Evolutionary conservation across 495 filamentous ascomycete species (phyloP).

Genomic region (Lentithecium fluviatile): DNA sequence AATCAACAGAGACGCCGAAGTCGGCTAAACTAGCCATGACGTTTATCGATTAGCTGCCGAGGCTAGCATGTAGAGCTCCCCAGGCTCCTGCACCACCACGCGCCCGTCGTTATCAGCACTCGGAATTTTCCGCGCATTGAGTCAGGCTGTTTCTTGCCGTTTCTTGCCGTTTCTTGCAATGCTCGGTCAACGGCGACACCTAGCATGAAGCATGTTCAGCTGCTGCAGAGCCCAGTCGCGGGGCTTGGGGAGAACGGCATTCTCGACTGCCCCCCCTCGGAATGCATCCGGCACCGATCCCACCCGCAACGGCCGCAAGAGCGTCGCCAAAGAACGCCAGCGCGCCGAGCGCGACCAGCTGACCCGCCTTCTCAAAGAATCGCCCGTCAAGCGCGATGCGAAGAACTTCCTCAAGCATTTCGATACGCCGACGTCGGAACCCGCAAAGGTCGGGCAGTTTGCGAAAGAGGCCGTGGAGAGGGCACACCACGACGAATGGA

Average conservation of each 20-base stretch:
- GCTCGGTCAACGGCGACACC: background rate
- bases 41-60: slow-evolving; percentile 9
- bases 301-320: background rate
- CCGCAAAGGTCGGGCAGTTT: slow-evolving; percentile 3
- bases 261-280: slow-evolving; percentile 4
- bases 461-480: slow-evolving; percentile 16
- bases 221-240: slow-evolving; percentile 28
- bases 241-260: slow-evolving; percentile 24
- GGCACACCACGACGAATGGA: slow-evolving; percentile 29
- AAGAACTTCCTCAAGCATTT: slow-evolving; percentile 35
- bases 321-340: slow-evolving; percentile 28
- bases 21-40: slow-evolving; percentile 9
- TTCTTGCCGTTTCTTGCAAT: background rate
- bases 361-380: slow-evolving; percentile 28
- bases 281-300: background rate
- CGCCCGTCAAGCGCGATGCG: slow-evolving; percentile 32
- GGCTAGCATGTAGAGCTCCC: background rate
- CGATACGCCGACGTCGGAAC: slow-evolving; percentile 17
- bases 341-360: slow-evolving; percentile 33
- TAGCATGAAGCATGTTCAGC: slow-evolving; percentile 35
- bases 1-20: background rate
- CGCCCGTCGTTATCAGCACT: background rate
- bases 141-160: no score
- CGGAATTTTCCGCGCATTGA: background rate
- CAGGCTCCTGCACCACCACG: background rate